Percentiles rank a stretch among this genome's conserved stretches.
phyloP scores from a whole-genome alignment of 306 rosid species.

The Phaseolus lunatus region DNA sequence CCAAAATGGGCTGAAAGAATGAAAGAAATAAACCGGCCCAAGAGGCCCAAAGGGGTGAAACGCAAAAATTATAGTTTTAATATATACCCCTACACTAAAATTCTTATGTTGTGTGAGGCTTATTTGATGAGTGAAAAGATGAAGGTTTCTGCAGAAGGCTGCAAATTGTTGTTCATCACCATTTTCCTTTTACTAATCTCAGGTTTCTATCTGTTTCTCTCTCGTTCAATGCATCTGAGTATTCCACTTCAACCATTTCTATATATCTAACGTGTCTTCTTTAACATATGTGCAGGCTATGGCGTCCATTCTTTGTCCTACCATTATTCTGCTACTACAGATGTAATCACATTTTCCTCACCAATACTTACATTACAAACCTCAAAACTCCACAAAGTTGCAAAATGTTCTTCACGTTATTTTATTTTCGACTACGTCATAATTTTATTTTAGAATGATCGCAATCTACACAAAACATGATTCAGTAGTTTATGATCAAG shows the following conservation, averaged over 20 bases:
- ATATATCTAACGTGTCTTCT: neutral
- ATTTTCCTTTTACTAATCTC: constrained; percentile 53
- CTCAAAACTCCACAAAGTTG: neutral
- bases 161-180: constrained; percentile 44
- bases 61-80: neutral
- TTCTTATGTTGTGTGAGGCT: neutral
- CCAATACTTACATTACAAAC: neutral
- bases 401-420: neutral
- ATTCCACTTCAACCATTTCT: neutral
- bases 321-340: constrained; percentile 66
- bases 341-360: constrained; percentile 57
- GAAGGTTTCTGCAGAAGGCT: constrained; percentile 52
- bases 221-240: constrained; percentile 11
- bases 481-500: too few species aligned
- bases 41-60: too few species aligned
- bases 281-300: constrained; percentile 55
- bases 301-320: constrained; percentile 55
- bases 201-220: constrained; percentile 54
- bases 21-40: too few species aligned
- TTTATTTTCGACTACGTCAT: neutral
- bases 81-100: neutral
- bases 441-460: neutral
- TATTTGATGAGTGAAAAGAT: constrained; percentile 45
- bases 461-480: too few species aligned
- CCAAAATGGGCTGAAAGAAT: too few species aligned